Base-by-base conservation (phyloP, 202 grass and related monocot genomes). In the Panicum virgatum region DNA sequence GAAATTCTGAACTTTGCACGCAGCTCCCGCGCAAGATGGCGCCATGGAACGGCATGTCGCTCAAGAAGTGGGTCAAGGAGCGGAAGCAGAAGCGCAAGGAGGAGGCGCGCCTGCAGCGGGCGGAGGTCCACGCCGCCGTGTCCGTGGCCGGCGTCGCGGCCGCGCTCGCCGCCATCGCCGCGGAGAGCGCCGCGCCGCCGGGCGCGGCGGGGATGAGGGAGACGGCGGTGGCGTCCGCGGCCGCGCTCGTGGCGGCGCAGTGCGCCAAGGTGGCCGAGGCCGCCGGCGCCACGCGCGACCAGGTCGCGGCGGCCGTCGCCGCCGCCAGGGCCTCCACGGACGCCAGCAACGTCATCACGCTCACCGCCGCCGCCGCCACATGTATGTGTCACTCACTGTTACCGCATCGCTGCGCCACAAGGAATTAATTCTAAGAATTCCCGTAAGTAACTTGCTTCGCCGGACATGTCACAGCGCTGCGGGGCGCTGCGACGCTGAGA, bases 21-120 rank as follows among this genome's bases (percentile, higher is more conserved):
- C 87, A 94, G 92, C 78, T 94, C 63, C 88, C 82, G 44, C 93
- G 85, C 66, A 93, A 94, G 81, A 91, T 98, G 70, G 48, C 86
- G 7, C 78, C 93, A 27, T 98, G 92, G 96, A 96, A 87, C 48
- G 82, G 85, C 34, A 85, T 93, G 39, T 91, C 86, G 48, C 84
- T 96, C 44, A 99, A 96, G 87, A 99, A 99, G 81, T 94, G 96
- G 96, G 80, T 99, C 14, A 99, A 93, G 89, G 96, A 99, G 78
- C 86, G 90, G 63, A 96, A 99, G 84, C 96, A 90, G 77, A 94
- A 82, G 83, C 90, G 96, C 68, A 99, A 99, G 86, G 92, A 96
- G 54, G 91, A 92, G 27, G 89, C 88, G 75, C 87, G 96, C 26
- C 83, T 99, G 79, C 91, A 94, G 42, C 84, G 76, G 51, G 96